Evolutionary conservation across 805 yeast genomes (phyloP), one percentile per base, ranked within the genome.

Genomic region (Debaryomyces hansenii): DNA sequence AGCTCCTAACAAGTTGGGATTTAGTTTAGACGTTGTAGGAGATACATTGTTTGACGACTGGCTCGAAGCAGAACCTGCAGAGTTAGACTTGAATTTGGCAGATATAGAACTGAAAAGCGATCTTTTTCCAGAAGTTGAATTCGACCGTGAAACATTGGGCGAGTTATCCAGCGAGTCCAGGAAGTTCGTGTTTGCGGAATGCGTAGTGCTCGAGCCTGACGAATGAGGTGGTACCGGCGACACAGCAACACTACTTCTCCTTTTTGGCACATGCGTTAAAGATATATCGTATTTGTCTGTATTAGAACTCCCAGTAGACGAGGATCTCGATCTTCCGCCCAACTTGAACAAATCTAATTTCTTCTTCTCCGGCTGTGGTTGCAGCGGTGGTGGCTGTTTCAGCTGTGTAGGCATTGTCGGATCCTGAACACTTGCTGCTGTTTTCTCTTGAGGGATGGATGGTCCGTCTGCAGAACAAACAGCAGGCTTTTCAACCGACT

Each of bases 21-120:
- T 49, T 33, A 51, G 41, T 34, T 54, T 54, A n/a, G 52, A 35
- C 14, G 52, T 20, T 15, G 41, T 29, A 37, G 41, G 28, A 11
- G 49, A 27, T 18, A 37, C 33, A 32, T 41, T 18, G 14, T 48
- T 41, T 7, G 46, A 18, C 9, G 40, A 12, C n/a, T 21, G 37
- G 9, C 50, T 46, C 1, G 51, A 28, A 11, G 47, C 11, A 36
- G 47, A 34, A 24, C 41, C 37, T 1, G 47, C 34, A 7, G 53
- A 32, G 20, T 46, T 41, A 5, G 64, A 59, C 47, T 69, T 70
- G 52, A 72, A 72, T 46, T 72, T 72, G 8, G 74, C 65, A 4
- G 76, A 70, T 12, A 72, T 41, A 11, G 75, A 68, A 45, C 71
- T 63, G 53, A 72, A 70, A 4, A 72, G 40, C 2, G 72, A 62